These are phyloP conservation scores for Xylariales sp. DNA, from an alignment of 2,329 filamentous ascomycete genomes.

Conservation along the genomic window DNA sequence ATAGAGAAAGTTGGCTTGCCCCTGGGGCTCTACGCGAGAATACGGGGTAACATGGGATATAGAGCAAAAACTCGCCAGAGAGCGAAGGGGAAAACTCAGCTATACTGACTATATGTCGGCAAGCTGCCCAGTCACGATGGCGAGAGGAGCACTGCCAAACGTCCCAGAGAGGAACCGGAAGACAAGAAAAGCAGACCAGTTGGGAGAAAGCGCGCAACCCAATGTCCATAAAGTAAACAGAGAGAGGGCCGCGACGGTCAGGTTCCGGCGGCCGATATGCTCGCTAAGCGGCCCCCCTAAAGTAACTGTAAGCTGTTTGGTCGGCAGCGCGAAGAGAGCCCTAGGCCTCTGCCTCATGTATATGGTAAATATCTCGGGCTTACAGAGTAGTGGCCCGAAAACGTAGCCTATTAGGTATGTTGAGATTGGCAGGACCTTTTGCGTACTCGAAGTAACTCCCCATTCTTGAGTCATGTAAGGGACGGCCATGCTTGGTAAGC, in stretches of 20 bases:
- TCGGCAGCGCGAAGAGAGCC: not conserved
- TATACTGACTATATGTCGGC: constrained; percentile 69
- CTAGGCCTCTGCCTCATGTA: not conserved
- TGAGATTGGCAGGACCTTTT: constrained; percentile 68
- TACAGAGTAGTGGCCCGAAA: constrained; percentile 56
- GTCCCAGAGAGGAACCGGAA: constrained; percentile 66
- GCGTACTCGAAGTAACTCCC: constrained; percentile 59
- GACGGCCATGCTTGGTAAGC: constrained; percentile 72
- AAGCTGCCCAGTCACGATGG: constrained; percentile 71
- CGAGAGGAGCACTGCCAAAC: constrained; percentile 69
- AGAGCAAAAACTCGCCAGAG: not conserved
- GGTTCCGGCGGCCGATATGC: constrained; percentile 67
- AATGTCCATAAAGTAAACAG: constrained; percentile 65
- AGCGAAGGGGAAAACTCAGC: not conserved
- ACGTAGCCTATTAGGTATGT: constrained; percentile 74
- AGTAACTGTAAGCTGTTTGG: constrained; percentile 51
- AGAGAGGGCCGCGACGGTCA: constrained; percentile 59
- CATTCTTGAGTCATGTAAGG: constrained; percentile 69
- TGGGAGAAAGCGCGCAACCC: constrained; percentile 66
- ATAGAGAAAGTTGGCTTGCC: not conserved
- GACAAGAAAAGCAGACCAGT: constrained; percentile 63
- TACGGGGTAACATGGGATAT: not conserved
- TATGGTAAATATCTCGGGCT: constrained; percentile 23
- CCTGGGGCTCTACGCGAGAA: not conserved
- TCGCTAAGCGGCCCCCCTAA: constrained; percentile 75